phyloP scores from a whole-genome alignment of 208 protist genomes.

The Blechomonas ayalai region DNA sequence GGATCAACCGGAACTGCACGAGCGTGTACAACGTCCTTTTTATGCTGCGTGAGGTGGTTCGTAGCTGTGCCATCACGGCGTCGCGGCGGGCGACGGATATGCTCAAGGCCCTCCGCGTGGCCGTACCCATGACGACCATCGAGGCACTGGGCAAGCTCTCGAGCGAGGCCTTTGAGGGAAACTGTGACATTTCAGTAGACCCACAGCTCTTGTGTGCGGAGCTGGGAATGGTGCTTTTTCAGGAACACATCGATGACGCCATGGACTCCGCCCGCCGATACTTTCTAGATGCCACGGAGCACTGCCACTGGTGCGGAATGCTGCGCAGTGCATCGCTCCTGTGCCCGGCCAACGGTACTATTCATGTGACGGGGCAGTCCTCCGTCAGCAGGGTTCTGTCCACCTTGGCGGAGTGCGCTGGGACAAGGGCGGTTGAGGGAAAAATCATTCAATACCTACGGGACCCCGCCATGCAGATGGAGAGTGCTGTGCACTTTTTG shows the following conservation, averaged over 20 bases:
- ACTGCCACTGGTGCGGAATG: constrained; percentile 71
- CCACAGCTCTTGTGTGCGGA: constrained; percentile 87
- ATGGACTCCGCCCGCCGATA: constrained; percentile 74
- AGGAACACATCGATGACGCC: constrained; percentile 74
- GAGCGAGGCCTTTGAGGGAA: constrained; percentile 63
- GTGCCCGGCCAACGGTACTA: constrained; percentile 69
- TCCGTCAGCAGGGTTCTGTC: constrained; percentile 65
- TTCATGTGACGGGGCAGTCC: constrained; percentile 67
- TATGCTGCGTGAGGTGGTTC: constrained; percentile 77
- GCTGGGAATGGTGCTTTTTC: constrained; percentile 86
- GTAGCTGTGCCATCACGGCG: constrained; percentile 70
- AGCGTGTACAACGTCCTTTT: constrained; percentile 90
- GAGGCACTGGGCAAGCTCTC: constrained; percentile 82
- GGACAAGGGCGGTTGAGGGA: constrained; percentile 56
- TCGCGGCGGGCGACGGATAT: constrained; percentile 72
- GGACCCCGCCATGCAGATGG: constrained; percentile 70
- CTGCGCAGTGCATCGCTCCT: constrained; percentile 49
- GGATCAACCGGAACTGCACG: constrained; percentile 44
- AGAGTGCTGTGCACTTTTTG: constrained; percentile 72
- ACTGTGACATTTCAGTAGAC: constrained; percentile 53
- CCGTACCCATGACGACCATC: constrained; percentile 69
- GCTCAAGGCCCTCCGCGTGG: constrained; percentile 73
- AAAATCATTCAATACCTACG: constrained; percentile 68
- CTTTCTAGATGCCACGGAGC: constrained; percentile 61
- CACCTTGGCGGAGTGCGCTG: constrained; percentile 82